Conservation (phyloP, 1,139 yeast species). For the Candida mesenterica region DNA sequence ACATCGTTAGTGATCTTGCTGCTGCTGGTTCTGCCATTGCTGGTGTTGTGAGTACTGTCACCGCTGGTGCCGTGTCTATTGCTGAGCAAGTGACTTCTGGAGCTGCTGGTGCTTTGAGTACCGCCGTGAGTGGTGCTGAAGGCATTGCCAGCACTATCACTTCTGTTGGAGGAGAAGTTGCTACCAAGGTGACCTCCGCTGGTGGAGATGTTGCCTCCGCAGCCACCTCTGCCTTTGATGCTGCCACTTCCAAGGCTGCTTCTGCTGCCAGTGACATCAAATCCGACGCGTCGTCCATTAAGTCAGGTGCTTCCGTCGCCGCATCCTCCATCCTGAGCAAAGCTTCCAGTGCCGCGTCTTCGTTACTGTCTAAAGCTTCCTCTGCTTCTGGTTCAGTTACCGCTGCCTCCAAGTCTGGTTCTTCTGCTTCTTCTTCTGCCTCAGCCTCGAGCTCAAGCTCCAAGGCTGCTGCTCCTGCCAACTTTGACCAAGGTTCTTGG, state of each 20-base stretch:
- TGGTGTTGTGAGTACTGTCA: slow-evolving; percentile 10
- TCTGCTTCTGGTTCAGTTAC: slow-evolving; percentile 6
- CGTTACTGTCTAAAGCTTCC: slow-evolving; percentile 11
- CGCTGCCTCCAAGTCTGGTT: slow-evolving; percentile 7
- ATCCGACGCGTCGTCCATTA: slow-evolving; percentile 1
- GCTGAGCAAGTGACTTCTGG: slow-evolving; percentile 10
- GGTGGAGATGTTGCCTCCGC: slow-evolving; percentile 1
- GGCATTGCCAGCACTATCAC: slow-evolving; percentile 4
- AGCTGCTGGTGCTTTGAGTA: slow-evolving; percentile 5
- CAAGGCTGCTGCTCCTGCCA: slow-evolving; percentile 11
- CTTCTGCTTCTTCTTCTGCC: slow-evolving; percentile 12
- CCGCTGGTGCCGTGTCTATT: slow-evolving; percentile 16
- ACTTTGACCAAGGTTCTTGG: slow-evolving; percentile 29
- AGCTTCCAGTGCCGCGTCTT: slow-evolving; percentile 8
- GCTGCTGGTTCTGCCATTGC: slow-evolving; percentile 8
- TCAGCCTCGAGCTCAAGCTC: slow-evolving; percentile 10
- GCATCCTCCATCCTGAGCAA: slow-evolving; percentile 1
- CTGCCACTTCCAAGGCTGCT: slow-evolving; percentile 1
- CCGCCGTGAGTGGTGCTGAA: slow-evolving; percentile 7
- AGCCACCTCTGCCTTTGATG: slow-evolving; percentile 1
- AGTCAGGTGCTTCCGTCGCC: background rate
- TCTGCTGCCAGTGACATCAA: background rate
- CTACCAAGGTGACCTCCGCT: background rate
- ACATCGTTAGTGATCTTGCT: slow-evolving; percentile 1
- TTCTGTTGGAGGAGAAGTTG: slow-evolving; percentile 1